These are phyloP conservation scores for Neckera pumila DNA, from an alignment of 225 moss, liverwort and hornwort genomes.

Conservation along the genomic window DNA sequence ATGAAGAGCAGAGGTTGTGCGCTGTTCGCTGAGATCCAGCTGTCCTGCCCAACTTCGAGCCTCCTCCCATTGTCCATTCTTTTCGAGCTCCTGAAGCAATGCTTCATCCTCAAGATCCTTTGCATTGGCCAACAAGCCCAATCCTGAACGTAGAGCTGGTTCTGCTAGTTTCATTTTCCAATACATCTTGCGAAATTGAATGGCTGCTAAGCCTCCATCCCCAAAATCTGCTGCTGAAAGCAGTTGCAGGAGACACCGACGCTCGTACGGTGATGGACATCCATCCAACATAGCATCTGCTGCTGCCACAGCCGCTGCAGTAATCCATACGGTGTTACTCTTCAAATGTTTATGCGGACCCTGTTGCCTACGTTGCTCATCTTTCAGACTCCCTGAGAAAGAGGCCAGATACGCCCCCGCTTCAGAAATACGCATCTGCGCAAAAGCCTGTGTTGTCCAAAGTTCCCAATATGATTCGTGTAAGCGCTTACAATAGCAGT, in stretches of 20 bases:
- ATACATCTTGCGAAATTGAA: constrained; percentile 73
- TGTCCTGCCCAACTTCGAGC: constrained; percentile 97
- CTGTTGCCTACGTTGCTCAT: constrained; percentile 55
- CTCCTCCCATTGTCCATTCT: constrained; percentile 86
- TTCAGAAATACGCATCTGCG: constrained; percentile 96
- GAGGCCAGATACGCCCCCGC: constrained; percentile 75
- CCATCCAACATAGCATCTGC: constrained; percentile 92
- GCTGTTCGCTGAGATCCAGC: constrained; percentile 61
- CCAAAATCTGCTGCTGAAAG: constrained; percentile 92
- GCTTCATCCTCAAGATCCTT: constrained; percentile 75
- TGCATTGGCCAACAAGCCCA: constrained; percentile 42
- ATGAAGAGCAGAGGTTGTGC: constrained; percentile 65
- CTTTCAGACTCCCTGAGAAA: constrained; percentile 77
- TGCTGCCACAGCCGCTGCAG: constrained; percentile 81
- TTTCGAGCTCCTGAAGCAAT: constrained; percentile 72
- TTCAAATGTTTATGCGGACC: constrained; percentile 38
- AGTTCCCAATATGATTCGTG: background rate
- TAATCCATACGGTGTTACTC: constrained; percentile 64
- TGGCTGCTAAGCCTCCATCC: constrained; percentile 86
- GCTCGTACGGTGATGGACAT: constrained; percentile 87
- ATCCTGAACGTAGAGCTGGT: constrained; percentile 68
- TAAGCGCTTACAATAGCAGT: background rate
- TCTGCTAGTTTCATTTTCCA: constrained; percentile 98
- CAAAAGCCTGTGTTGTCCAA: constrained; percentile 55
- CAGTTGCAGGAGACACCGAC: constrained; percentile 81